phyloP scores from a whole-genome alignment of 805 yeast genomes.

The Diddensiella caesifluorescens region DNA sequence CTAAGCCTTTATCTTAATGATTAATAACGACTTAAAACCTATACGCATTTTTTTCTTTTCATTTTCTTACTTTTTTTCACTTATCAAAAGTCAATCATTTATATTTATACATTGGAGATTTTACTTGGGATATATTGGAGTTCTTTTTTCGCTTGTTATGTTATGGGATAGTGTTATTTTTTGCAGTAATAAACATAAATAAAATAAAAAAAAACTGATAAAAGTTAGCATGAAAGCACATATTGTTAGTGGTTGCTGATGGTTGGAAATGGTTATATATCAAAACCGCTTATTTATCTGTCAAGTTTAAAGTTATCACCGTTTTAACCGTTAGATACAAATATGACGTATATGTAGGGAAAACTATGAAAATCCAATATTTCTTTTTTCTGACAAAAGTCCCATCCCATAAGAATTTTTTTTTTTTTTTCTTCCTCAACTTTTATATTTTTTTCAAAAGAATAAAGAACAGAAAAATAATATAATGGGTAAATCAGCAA shows the following conservation, averaged over 20 bases:
- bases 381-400: not conserved
- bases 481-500: slow-evolving; percentile 15
- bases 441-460: not conserved
- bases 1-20: not conserved
- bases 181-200: not conserved
- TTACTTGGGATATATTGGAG: not conserved
- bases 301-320: not conserved
- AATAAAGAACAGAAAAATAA: not conserved
- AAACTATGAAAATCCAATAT: no score
- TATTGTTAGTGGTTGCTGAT: no score
- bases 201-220: no score
- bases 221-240: no score
- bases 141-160: not conserved
- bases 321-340: not conserved
- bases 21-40: not conserved
- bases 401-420: not conserved
- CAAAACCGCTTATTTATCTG: no score
- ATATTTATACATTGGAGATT: not conserved
- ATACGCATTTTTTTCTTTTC: not conserved
- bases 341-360: no score
- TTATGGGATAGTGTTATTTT: not conserved
- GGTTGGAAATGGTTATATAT: no score
- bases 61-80: not conserved
- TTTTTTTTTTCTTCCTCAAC: slow-evolving; percentile 3
- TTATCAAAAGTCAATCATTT: slow-evolving; percentile 1